Evolutionary conservation across 2,329 filamentous ascomycete genomes (phyloP).

Genomic region (Atkinsonella hypoxylon): DNA sequence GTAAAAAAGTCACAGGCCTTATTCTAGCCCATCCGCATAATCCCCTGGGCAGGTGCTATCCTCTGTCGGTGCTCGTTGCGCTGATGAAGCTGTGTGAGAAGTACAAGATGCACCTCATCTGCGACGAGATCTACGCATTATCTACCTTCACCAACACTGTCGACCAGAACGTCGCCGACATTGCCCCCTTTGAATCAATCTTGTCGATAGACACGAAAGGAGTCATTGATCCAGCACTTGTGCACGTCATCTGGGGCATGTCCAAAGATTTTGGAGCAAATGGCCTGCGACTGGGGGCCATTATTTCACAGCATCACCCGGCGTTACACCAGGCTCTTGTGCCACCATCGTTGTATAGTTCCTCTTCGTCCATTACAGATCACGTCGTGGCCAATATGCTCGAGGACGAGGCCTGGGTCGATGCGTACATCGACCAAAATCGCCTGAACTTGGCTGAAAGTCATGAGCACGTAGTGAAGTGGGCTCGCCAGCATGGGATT

Average conservation of each 20-base stretch:
- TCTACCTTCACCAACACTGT: constrained; percentile 34
- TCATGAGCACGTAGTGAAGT: constrained; percentile 25
- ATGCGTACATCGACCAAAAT: constrained; percentile 32
- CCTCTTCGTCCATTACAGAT: constrained; percentile 30
- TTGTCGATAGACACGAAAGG: constrained; percentile 30
- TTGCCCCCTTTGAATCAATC: constrained; percentile 30
- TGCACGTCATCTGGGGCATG: constrained; percentile 39
- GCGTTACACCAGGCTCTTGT: constrained; percentile 25
- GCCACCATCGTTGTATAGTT: constrained; percentile 2
- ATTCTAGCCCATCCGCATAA: constrained; percentile 41
- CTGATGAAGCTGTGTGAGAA: constrained; percentile 35
- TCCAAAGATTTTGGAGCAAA: constrained; percentile 45
- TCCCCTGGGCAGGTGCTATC: constrained; percentile 36
- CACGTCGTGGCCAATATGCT: constrained; percentile 28
- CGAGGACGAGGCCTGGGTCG: constrained; percentile 30
- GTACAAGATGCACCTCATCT: constrained; percentile 36
- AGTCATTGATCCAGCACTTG: constrained; percentile 33
- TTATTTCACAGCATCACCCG: constrained; percentile 35
- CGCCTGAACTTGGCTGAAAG: constrained; percentile 24
- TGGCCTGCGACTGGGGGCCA: constrained; percentile 37
- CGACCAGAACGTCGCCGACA: constrained; percentile 12
- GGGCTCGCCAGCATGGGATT: constrained; percentile 28
- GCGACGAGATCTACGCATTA: constrained; percentile 37
- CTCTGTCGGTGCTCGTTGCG: constrained; percentile 24
- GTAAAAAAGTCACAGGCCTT: constrained; percentile 31